phyloP scores from a whole-genome alignment of 1,139 yeast species.

The Torulaspora globosa region DNA sequence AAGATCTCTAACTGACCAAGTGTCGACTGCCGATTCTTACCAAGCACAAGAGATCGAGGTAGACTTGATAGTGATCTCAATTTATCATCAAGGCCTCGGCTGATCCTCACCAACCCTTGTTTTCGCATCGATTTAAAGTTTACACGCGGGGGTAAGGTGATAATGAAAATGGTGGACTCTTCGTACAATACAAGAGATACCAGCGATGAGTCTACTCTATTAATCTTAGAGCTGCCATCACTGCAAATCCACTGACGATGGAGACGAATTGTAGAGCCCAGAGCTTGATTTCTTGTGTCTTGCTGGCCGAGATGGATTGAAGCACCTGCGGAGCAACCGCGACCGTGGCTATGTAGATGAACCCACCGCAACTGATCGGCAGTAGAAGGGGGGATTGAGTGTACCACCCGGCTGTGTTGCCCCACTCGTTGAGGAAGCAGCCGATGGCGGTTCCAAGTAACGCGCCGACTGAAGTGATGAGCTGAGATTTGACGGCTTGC shows the following conservation, averaged over 20 bases:
- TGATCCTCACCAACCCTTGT: slow-evolving; percentile 5
- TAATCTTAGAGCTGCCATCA: slow-evolving; percentile 15
- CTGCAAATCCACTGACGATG: slow-evolving; percentile 13
- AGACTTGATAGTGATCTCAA: background rate
- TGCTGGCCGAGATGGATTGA: slow-evolving; percentile 4
- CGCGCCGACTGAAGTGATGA: slow-evolving; percentile 60
- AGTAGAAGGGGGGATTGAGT: slow-evolving; percentile 46
- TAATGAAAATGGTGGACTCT: slow-evolving; percentile 7
- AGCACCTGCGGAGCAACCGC: slow-evolving; percentile 16
- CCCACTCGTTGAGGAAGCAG: slow-evolving; percentile 41
- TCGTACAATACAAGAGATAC: background rate
- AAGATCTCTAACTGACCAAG: background rate
- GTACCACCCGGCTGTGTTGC: slow-evolving; percentile 3
- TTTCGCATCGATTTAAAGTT: slow-evolving; percentile 1
- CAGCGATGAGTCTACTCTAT: slow-evolving; percentile 5
- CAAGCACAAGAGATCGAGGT: background rate
- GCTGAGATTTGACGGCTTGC: slow-evolving; percentile 60
- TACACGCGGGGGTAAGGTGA: slow-evolving; percentile 11
- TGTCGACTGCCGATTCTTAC: background rate
- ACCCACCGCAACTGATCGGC: slow-evolving; percentile 71
- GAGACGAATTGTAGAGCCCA: slow-evolving; percentile 14
- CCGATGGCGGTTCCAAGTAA: slow-evolving; percentile 59
- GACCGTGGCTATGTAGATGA: slow-evolving; percentile 41
- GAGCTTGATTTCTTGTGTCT: slow-evolving; percentile 10
- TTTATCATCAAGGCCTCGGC: background rate